Base-by-base conservation (phyloP, 2,329 filamentous ascomycete genomes). In the Diaporthe citriasiana region DNA sequence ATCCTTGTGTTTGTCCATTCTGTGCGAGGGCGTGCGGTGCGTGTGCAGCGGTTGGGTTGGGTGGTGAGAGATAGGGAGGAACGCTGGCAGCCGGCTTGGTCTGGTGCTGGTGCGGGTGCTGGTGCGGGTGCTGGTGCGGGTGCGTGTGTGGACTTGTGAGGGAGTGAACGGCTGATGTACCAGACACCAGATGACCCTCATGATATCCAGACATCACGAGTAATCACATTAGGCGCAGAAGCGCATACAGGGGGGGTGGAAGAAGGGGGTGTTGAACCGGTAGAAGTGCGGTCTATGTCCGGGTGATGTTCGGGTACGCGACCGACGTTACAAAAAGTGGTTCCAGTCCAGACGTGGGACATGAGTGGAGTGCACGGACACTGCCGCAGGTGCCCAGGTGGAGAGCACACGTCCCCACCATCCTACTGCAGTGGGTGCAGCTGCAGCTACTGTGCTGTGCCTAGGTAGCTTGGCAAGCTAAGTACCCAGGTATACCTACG, bases 241-340 rank as follows among this genome's bases (percentile, higher is more conserved):
- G 53, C 45, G n/a, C 55, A 59, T 33, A 40, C 57, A 50, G 55
- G 59, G 73, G 73, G 47, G 35, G 22, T 50, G 25, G 35, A 53
- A n/a, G 22, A 72, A 53, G 38, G 57, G 51, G 40, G 59, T 55
- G 22, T 38, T 51, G 56, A 35, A 33, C 68, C 70, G 73, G 73
- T 66, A 74, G 72, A 74, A 74, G 72, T 56, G 68, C 73, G 73
- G 73, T 74, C 65, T 69, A 56, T 70, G 55, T 74, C 73, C 73
- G 73, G 73, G 53, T 70, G 47, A 74, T 73, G 70, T 73, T 53
- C 73, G 73, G 73, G 38, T 66, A 38, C 57, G 55, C 47, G 50
- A 57, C 5, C 47, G 57, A 65, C 53, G 70, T 70, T 73, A 53
- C 63, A 47, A 73, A 57, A 70, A 70, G 66, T 70, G 66, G 68